A percentile compares a stretch with the other conserved stretches of the same genome.
Conservation (phyloP, 2,329 filamentous ascomycete species). For the Lecanicillium sp. region DNA sequence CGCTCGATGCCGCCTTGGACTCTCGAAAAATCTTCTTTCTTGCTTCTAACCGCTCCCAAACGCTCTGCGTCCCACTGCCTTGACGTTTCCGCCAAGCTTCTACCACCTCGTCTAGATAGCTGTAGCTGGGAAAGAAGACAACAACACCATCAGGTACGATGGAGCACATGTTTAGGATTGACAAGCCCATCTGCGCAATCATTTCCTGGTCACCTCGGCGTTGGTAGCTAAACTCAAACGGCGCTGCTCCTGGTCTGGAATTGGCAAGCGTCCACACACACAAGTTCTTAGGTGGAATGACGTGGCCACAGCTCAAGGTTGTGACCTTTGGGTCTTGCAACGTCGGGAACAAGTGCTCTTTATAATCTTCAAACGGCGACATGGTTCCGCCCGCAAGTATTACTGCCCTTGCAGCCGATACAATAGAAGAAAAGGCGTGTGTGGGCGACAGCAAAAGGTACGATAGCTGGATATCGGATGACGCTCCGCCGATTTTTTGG, state of each 20-base stretch:
- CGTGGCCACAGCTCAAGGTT: slow-evolving; percentile 88
- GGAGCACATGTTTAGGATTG: slow-evolving; percentile 62
- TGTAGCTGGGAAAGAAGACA: slow-evolving; percentile 92
- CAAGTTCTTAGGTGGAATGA: slow-evolving; percentile 76
- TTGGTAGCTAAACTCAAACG: slow-evolving; percentile 83
- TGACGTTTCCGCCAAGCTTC: slow-evolving; percentile 45
- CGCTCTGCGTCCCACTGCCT: slow-evolving; percentile 21
- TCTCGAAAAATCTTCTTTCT: slow-evolving; percentile 58
- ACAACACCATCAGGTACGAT: slow-evolving; percentile 83
- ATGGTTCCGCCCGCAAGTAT: slow-evolving; percentile 93
- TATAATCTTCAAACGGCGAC: slow-evolving; percentile 93
- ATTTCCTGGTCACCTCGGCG: slow-evolving; percentile 61
- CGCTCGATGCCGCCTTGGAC: slow-evolving; percentile 45
- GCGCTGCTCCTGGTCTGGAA: slow-evolving; percentile 31
- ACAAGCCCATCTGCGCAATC: slow-evolving; percentile 65
- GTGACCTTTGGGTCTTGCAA: slow-evolving; percentile 54
- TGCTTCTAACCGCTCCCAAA: slow-evolving; percentile 50
- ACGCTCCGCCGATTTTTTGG: slow-evolving; percentile 32
- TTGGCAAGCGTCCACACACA: slow-evolving; percentile 63
- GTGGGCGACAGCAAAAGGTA: slow-evolving; percentile 90
- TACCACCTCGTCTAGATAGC: slow-evolving; percentile 73
- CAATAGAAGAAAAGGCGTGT: slow-evolving; percentile 81
- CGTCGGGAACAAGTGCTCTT: slow-evolving; percentile 74
- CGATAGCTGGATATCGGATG: slow-evolving; percentile 53
- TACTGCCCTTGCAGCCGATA: slow-evolving; percentile 75